phyloP scores from a whole-genome alignment of 805 yeast genomes.

The Lipomyces kockii region DNA sequence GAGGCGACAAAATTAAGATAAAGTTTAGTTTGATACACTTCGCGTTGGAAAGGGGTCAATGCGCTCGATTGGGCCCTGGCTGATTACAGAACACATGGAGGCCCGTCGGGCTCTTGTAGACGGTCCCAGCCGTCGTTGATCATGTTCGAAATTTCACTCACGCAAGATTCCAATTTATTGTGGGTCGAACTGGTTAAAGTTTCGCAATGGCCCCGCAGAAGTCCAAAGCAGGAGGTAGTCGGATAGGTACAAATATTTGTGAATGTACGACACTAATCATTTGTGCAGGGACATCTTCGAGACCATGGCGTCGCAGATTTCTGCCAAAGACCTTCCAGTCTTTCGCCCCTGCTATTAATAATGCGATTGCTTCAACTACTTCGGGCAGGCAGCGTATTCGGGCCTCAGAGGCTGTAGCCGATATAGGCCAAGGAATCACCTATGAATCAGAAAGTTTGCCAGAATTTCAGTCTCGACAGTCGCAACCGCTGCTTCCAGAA shows the following conservation, averaged over 20 bases:
- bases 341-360: background rate
- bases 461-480: background rate
- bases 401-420: background rate
- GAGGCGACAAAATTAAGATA: background rate
- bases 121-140: background rate
- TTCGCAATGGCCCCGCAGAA: background rate
- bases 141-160: background rate
- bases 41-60: too few relatives aligned
- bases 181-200: background rate
- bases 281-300: background rate
- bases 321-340: background rate
- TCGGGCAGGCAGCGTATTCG: background rate
- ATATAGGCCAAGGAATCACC: background rate
- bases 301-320: conserved; percentile 3
- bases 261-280: background rate
- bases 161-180: background rate
- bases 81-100: background rate
- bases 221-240: background rate
- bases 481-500: background rate
- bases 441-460: background rate
- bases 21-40: too few relatives aligned
- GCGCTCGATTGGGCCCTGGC: too few relatives aligned
- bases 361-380: background rate
- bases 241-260: background rate
- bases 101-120: background rate